phyloP scores from a whole-genome alignment of 192 early-diverging fungal species.

The Pilaira anomala region DNA sequence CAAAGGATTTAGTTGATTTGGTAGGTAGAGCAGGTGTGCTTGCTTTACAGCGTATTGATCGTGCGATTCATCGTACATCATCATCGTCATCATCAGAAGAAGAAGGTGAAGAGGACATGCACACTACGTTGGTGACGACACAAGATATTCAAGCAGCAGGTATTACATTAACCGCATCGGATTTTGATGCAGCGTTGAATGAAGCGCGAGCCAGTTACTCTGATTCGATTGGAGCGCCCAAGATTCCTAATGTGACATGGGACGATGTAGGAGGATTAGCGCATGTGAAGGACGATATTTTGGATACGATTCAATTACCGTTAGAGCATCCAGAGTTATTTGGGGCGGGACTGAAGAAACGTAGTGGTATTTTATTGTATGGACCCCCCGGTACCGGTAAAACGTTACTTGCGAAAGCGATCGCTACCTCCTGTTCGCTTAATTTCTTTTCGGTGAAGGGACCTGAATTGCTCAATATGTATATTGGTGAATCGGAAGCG shows the following conservation, averaged over 20 bases:
- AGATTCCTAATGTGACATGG: conserved; percentile 98
- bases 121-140: conserved; percentile 33
- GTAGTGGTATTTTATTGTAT: conserved; percentile 91
- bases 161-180: conserved; percentile 68
- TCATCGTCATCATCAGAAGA: conserved; percentile 40
- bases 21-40: conserved; percentile 68
- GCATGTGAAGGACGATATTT: conserved; percentile 87
- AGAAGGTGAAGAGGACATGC: background rate
- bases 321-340: conserved; percentile 96
- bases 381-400: conserved; percentile 99
- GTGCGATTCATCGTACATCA: conserved; percentile 15
- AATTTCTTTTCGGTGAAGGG: conserved; percentile 99
- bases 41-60: conserved; percentile 58
- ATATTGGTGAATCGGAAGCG: conserved; percentile 98
- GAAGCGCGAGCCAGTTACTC: conserved; percentile 79
- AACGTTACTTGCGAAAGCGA: conserved; percentile 96
- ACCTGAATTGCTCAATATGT: conserved; percentile 97
- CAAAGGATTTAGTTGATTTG: conserved; percentile 78
- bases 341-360: conserved; percentile 88
- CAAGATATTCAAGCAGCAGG: conserved; percentile 67
- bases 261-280: conserved; percentile 96
- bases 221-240: conserved; percentile 92
- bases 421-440: conserved; percentile 94
- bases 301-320: conserved; percentile 96
- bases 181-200: conserved; percentile 78